Percentiles rank a stretch among this genome's conserved stretches.
Evolutionary conservation across 805 yeast species (phyloP).

Genomic region (Helenozyma rhizophorensis): DNA sequence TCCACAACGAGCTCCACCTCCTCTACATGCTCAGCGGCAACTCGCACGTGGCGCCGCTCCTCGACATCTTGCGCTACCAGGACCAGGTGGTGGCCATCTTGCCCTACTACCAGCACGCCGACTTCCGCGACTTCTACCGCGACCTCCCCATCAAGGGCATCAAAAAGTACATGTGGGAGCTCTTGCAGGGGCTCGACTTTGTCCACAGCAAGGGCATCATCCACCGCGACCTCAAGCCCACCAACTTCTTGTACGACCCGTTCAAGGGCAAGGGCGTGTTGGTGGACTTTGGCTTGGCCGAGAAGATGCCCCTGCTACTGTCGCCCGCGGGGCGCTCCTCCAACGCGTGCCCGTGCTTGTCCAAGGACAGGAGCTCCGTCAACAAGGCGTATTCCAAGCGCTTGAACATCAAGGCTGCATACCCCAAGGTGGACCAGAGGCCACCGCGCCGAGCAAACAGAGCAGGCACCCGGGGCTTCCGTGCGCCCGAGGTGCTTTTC

Average conservation of each 20-base stretch:
- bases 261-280: slow-evolving; percentile 68
- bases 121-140: slow-evolving; percentile 81
- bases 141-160: slow-evolving; percentile 78
- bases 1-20: slow-evolving; percentile 79
- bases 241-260: slow-evolving; percentile 68
- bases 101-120: slow-evolving; percentile 88
- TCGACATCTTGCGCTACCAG: slow-evolving; percentile 80
- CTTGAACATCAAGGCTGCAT: slow-evolving; percentile 45
- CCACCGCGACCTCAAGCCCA: slow-evolving; percentile 46
- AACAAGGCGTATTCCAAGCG: slow-evolving; percentile 19
- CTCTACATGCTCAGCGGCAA: slow-evolving; percentile 66
- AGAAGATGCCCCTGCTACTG: slow-evolving; percentile 30
- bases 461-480: slow-evolving; percentile 93
- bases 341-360: slow-evolving; percentile 54
- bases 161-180: slow-evolving; percentile 72
- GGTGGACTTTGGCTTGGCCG: slow-evolving; percentile 93
- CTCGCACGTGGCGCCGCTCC: slow-evolving; percentile 76
- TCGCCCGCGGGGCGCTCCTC: slow-evolving; percentile 9
- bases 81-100: slow-evolving; percentile 93
- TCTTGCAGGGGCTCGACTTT: slow-evolving; percentile 69
- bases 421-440: slow-evolving; percentile 81
- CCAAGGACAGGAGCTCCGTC: slow-evolving; percentile 27
- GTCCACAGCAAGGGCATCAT: slow-evolving; percentile 44
- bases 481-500: slow-evolving; percentile 90
- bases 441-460: slow-evolving; percentile 91